Base-by-base conservation (phyloP, 176 grass and related monocot species). In the Urochloa ruziziensis region DNA sequence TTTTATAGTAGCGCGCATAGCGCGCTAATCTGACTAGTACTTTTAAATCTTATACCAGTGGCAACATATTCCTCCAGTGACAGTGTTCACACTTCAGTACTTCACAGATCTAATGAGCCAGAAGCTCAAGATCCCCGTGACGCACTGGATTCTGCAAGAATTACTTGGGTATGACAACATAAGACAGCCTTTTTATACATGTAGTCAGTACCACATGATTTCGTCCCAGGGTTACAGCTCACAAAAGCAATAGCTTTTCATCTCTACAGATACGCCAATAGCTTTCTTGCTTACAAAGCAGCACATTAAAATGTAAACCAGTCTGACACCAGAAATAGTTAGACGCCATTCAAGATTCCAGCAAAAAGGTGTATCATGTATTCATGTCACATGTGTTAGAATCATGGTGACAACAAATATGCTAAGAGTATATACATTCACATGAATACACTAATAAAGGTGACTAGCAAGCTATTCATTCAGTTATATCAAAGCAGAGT, bases 401-500 rank as follows among this genome's bases (percentile, higher is more conserved):
- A 36, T 53, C 39, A 39, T 9, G 23, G 68, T 68, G 68, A 30
- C 12, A 62, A 67, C 23, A 62, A 52, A 64, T 51, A 46, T 48
- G 24, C 36, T 44, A 19, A 11, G 24, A 69, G 82, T 47, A 83
- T 77, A 68, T 47, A 83, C 48, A 80, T 62, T 25, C 2, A 75
- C 46, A 82, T 25, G 62, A 74, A 60, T 39, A 43, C 29, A 43
- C 44, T 9, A 69, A 80, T n/a, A 67, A 47, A 67, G 10, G 10
- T 33, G 17, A 72, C 44, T 36, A 62, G 29, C 32, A 3, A 28
- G 19, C 78, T 65, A 91, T 77, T 96, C 91, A 25, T 77, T 96
- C 91, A 23, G 89, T 94, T 70, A 96, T 96, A 89, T 99, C 93
- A 88, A 96, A 99, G 86, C 93, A 96, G 37, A 99, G 93, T 63